Evolutionary conservation across 139 green algal genomes (phyloP), one percentile per base, ranked within the genome.

Genomic region (Ettlia oleoabundans): DNA sequence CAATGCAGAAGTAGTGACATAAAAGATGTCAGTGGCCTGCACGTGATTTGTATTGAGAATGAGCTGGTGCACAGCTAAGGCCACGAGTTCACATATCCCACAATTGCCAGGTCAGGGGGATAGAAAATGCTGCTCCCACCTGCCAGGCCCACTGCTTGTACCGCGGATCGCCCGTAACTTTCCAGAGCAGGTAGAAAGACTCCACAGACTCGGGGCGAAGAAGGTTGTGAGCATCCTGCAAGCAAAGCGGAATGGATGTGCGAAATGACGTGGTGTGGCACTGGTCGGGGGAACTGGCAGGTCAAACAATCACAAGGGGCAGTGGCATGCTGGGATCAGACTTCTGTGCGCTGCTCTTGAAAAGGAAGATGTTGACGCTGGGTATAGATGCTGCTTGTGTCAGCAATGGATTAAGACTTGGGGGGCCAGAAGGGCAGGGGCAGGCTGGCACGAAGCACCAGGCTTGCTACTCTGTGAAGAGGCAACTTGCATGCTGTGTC

Each of bases 141-240:
- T 77, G 70, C 72, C 72, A 79, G 32, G 72, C 72, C 72, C 72
- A 79, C 15, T 67, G 28, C 58, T 43, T 58, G 58, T 81, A 81
- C 38, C n/a, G 75, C 40, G 75, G 75, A 28, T 81, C 53, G 33
- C 91, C 86, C 2, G 93, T 98, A 0, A 92, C 88, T 28, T 92
- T 88, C 83, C 89, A 96, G 41, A 98, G 81, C 52, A 96, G 86
- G 86, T 96, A 98, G 19, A 98, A 85, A 8, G 85, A 92, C 89
- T 98, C 94, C 37, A 94, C 85, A 0, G 93, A 89, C 86, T 98
- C 95, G 0, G 95, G 95, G 13, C 95, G 88, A 81, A 98, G 86
- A 74, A 96, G 87, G 82, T 95, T 95, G 62, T 91, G 91, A 2
- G 85, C 85, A 65, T 93, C 88, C 82, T 84, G 38, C 5, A 35